These are phyloP conservation scores for Colletotrichum camelliae DNA, from an alignment of 2,329 filamentous ascomycete genomes.

Conservation along the genomic window DNA sequence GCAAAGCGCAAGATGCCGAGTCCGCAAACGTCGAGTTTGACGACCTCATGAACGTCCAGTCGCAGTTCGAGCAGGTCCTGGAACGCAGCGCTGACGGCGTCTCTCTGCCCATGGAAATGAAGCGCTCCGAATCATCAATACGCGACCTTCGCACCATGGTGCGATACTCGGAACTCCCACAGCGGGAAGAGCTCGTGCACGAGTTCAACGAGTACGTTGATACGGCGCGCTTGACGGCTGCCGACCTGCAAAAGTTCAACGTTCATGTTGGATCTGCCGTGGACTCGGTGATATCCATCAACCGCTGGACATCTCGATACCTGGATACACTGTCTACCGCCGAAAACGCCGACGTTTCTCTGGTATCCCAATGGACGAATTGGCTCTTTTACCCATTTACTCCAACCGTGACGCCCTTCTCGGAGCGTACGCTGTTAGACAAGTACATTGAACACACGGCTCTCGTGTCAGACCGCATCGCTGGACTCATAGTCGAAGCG, in stretches of 20 bases:
- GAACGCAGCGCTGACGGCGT: conserved; percentile 70
- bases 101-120: conserved; percentile 79
- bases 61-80: conserved; percentile 78
- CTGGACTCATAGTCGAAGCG: conserved; percentile 71
- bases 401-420: conserved; percentile 52
- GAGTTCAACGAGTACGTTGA: conserved; percentile 81
- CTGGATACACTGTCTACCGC: conserved; percentile 63
- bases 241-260: conserved; percentile 77
- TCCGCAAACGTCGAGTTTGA: conserved; percentile 68
- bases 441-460: conserved; percentile 78
- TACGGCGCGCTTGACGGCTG: conserved; percentile 66
- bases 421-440: conserved; percentile 69
- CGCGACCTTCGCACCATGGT: conserved; percentile 78
- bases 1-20: conserved; percentile 14
- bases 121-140: conserved; percentile 75
- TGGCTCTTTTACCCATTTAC: conserved; percentile 68
- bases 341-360: conserved; percentile 34
- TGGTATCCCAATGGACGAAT: conserved; percentile 42
- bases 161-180: conserved; percentile 70
- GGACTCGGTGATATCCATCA: conserved; percentile 76
- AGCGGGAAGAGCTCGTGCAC: conserved; percentile 72
- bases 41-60: conserved; percentile 75
- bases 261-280: conserved; percentile 75
- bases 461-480: conserved; percentile 73
- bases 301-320: conserved; percentile 75